phyloP scores from a whole-genome alignment of 768 basidiomycete species.

The Porphyrellus cyaneotinctus region DNA sequence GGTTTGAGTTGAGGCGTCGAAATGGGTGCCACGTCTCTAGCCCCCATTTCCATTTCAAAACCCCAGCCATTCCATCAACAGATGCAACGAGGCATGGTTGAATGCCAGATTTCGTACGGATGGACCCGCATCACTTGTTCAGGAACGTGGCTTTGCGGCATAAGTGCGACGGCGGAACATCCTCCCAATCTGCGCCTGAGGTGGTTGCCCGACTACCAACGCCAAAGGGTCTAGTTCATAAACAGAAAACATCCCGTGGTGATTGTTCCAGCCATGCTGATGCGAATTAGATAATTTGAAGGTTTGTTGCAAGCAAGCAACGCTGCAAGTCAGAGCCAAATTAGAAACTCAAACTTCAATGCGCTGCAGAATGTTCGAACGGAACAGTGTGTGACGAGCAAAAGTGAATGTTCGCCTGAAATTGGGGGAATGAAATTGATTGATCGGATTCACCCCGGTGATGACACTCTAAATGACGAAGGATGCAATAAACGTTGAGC shows the following conservation, averaged over 20 bases:
- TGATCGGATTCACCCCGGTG: background rate
- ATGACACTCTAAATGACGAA: constrained; percentile 4
- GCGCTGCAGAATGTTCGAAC: constrained; percentile 3
- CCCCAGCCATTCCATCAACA: constrained; percentile 18
- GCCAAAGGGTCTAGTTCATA: background rate
- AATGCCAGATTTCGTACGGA: constrained; percentile 5
- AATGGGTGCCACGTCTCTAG: constrained; percentile 11
- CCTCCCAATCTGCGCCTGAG: background rate
- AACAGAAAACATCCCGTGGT: background rate
- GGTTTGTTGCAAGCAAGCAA: constrained; percentile 2
- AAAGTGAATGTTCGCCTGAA: constrained; percentile 1
- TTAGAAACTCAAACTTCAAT: background rate
- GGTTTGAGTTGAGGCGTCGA: constrained; percentile 13
- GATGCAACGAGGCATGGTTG: constrained; percentile 22
- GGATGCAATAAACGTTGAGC: constrained; percentile 6
- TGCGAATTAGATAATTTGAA: constrained; percentile 1
- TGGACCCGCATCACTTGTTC: background rate
- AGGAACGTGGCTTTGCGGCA: constrained; percentile 8
- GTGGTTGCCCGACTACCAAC: background rate
- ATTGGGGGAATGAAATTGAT: background rate
- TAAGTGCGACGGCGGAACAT: background rate
- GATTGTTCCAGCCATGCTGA: background rate
- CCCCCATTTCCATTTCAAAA: constrained; percentile 19
- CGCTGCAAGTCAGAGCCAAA: constrained; percentile 1
- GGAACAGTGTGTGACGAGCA: background rate